Base-by-base conservation (phyloP, 345 rosid genomes). In the Luvunga scandens region DNA sequence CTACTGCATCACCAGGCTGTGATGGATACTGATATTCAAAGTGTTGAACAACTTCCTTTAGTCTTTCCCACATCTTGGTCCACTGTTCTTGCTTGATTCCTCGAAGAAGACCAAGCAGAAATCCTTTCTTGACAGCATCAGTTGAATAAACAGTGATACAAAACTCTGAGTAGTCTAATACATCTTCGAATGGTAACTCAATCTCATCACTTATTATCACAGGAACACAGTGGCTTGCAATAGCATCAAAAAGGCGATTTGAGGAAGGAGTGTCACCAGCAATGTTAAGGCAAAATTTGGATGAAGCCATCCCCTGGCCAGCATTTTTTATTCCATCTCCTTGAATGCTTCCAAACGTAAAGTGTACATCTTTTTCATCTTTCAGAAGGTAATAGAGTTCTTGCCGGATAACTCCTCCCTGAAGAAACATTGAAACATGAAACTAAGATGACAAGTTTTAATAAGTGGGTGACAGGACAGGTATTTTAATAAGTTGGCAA, bases 191-290 rank as follows among this genome's bases (percentile, higher is more conserved):
- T 28, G 99, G 98, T 69, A 95, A 86, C 87, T 93, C 98, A 55
- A 91, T 91, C 38, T 87, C 87, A 70, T 95, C 99, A 24, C 99
- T 93, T 78, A 95, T 88, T 16, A 93, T 89, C 82, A 95, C 97
- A 13, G 99, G 98, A 66, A 93, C 91, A 61, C 99, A 93, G 73
- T 92, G 96, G 84, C 87, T 93, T 72, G 83, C 97, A 22, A 93
- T 90, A 67, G 97, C 89, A 74, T 95, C 98, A 64, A 93, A 95
- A 56, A 95, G 94, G 75, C 98, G 98, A 81, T 93, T 93, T 9
- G 99, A 93, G 69, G 99, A 93, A 39, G 99, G 99, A 39, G 96
- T 95, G 66, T 95, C 99, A 21, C 99, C 99, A 0, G 97, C 99
- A 34, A 95, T 93, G 67, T 92, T 87, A 53, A 93, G 89, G 88